Conservation (phyloP, 1,284 basidiomycete genomes). For the Puccinia coronata region DNA sequence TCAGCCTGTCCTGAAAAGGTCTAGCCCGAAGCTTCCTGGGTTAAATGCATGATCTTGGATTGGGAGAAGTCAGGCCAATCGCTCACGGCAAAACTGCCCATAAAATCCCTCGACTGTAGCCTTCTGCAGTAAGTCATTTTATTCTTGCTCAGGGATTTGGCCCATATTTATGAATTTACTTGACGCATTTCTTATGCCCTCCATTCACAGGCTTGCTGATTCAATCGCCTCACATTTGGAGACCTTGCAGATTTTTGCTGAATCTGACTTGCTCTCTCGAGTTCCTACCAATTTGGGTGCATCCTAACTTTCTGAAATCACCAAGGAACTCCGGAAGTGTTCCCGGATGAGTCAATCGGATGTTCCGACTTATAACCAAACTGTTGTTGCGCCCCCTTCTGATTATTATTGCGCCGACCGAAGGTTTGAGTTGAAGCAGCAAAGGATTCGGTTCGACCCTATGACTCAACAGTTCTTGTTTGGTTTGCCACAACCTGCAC, state of each 20-base stretch:
- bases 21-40: slow-evolving; percentile 65
- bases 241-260: slow-evolving; percentile 30
- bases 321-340: slow-evolving; percentile 67
- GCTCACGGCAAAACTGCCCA: slow-evolving; percentile 33
- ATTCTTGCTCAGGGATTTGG: background rate
- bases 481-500: slow-evolving; percentile 73
- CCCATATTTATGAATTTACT: background rate
- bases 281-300: slow-evolving; percentile 59
- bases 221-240: slow-evolving; percentile 32
- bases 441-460: slow-evolving; percentile 63
- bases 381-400: slow-evolving; percentile 81
- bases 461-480: slow-evolving; percentile 76
- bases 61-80: slow-evolving; percentile 33
- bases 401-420: slow-evolving; percentile 73
- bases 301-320: slow-evolving; percentile 68
- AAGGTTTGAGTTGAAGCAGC: slow-evolving; percentile 74
- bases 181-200: background rate
- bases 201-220: slow-evolving; percentile 23
- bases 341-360: slow-evolving; percentile 78
- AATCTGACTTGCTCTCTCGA: slow-evolving; percentile 55
- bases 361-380: slow-evolving; percentile 77
- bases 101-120: slow-evolving; percentile 28
- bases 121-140: slow-evolving; percentile 14
- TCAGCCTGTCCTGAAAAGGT: slow-evolving; percentile 72
- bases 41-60: slow-evolving; percentile 39